Conservation (phyloP, 1,139 yeast species). For the Geotrichum australiense region DNA sequence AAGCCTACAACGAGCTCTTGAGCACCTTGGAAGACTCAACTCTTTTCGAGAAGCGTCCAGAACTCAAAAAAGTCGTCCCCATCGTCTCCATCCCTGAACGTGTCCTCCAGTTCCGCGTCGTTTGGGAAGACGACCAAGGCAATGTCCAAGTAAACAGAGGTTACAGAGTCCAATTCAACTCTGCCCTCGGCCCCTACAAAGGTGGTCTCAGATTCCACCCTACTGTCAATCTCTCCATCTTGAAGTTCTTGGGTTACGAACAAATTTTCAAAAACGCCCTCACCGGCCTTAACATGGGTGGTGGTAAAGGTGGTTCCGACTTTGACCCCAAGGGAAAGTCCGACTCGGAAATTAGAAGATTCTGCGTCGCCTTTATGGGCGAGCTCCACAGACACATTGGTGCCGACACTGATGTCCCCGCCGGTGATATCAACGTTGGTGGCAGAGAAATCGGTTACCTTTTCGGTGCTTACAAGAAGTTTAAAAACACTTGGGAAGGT, state of each 20-base stretch:
- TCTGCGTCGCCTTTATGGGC: constrained; percentile 93
- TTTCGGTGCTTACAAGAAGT: constrained; percentile 93
- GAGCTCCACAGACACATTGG: constrained; percentile 96
- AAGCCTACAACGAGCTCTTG: constrained; percentile 92
- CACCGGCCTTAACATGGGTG: constrained; percentile 97
- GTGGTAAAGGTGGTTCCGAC: constrained; percentile 99
- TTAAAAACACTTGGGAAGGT: constrained; percentile 94
- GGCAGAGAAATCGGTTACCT: constrained; percentile 90
- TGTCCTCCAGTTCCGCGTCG: constrained; percentile 90
- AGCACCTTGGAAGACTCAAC: constrained; percentile 88
- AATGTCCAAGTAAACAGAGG: constrained; percentile 92
- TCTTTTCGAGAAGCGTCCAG: constrained; percentile 80
- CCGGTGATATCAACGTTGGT: constrained; percentile 94
- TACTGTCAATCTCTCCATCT: constrained; percentile 86
- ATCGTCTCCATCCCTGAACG: constrained; percentile 95
- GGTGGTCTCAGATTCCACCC: constrained; percentile 99
- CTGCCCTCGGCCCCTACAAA: constrained; percentile 97
- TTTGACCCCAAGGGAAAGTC: constrained; percentile 95
- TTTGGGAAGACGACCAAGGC: constrained; percentile 96
- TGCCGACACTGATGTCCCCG: constrained; percentile 95
- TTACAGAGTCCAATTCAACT: constrained; percentile 97
- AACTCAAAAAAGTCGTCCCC: constrained; percentile 81
- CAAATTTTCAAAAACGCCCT: constrained; percentile 97
- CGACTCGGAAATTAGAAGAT: constrained; percentile 90
- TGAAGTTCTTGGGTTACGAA: constrained; percentile 95